Evolutionary conservation across 441 rosid genomes (phyloP).

Genomic region (Sinapis alba): DNA sequence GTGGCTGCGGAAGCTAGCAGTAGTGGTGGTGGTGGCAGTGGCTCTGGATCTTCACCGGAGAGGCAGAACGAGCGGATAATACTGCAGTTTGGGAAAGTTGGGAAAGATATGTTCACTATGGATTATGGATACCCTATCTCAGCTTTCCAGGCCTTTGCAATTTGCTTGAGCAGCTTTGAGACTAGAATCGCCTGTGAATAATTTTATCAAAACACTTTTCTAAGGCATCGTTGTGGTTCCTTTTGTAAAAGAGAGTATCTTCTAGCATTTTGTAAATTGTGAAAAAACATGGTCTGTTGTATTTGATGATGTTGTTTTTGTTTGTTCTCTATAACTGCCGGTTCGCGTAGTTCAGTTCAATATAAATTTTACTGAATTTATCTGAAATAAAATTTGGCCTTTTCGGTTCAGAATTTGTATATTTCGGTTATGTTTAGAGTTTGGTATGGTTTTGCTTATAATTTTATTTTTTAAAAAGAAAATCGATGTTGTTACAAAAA

Average conservation of each 20-base stretch:
- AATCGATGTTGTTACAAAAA: too few species aligned
- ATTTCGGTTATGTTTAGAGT: too few species aligned
- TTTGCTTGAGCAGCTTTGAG: conserved; percentile 79
- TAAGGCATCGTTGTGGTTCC: not conserved
- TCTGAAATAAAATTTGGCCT: not conserved
- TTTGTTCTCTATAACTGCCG: not conserved
- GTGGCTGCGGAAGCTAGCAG: conserved; percentile 46
- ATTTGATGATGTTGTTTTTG: not conserved
- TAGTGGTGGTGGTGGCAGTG: conserved; percentile 41
- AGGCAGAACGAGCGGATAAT: conserved; percentile 50
- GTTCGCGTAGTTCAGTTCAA: not conserved
- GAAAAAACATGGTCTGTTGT: conserved; percentile 1
- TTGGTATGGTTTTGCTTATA: too few species aligned
- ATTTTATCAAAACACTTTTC: not conserved
- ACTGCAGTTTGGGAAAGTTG: conserved; percentile 78
- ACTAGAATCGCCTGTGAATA: conserved; percentile 74
- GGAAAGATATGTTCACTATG: conserved; percentile 74
- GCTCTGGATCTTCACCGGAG: conserved; percentile 40
- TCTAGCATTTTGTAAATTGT: conserved; percentile 23
- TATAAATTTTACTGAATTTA: too few species aligned
- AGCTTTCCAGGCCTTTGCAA: conserved; percentile 72
- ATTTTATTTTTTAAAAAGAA: too few species aligned
- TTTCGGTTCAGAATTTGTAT: too few species aligned
- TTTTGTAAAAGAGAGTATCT: not conserved
- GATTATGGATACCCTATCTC: conserved; percentile 76